phyloP scores from a whole-genome alignment of 2,329 filamentous ascomycete species.

The Cordyceps militaris region DNA sequence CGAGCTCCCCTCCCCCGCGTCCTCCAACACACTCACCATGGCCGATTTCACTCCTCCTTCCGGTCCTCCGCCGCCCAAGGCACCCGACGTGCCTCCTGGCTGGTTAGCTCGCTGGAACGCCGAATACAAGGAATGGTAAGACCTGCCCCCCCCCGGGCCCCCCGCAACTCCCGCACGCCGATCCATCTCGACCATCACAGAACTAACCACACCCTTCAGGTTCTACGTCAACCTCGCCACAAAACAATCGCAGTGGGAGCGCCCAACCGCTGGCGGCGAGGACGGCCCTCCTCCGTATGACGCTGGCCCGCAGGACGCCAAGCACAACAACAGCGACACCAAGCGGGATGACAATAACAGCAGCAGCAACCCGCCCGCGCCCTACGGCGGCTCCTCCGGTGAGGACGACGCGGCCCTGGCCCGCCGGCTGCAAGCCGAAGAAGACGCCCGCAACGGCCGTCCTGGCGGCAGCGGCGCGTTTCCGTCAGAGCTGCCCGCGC shows the following conservation, averaged over 20 bases:
- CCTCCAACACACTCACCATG: conserved; percentile 31
- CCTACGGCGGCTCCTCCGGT: conserved; percentile 24
- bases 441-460: conserved; percentile 51
- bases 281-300: conserved; percentile 64
- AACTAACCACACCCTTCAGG: conserved; percentile 37
- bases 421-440: conserved; percentile 73
- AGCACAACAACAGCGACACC: conserved; percentile 64
- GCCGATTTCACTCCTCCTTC: conserved; percentile 46
- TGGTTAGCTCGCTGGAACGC: conserved; percentile 84
- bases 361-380: conserved; percentile 20
- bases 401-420: conserved; percentile 69
- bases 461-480: conserved; percentile 14
- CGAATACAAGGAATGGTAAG: conserved; percentile 77
- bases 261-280: conserved; percentile 50
- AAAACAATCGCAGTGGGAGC: conserved; percentile 86
- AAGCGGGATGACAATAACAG: conserved; percentile 27
- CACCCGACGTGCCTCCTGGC: conserved; percentile 58
- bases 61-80: conserved; percentile 50
- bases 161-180: no score
- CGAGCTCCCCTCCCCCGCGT: neutral
- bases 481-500: conserved; percentile 7
- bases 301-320: conserved; percentile 45
- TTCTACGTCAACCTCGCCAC: conserved; percentile 89
- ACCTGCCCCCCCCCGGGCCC: no score
- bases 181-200: no score